Base-by-base conservation (phyloP, 2,329 filamentous ascomycete genomes). In the Fusarium heterosporum region DNA sequence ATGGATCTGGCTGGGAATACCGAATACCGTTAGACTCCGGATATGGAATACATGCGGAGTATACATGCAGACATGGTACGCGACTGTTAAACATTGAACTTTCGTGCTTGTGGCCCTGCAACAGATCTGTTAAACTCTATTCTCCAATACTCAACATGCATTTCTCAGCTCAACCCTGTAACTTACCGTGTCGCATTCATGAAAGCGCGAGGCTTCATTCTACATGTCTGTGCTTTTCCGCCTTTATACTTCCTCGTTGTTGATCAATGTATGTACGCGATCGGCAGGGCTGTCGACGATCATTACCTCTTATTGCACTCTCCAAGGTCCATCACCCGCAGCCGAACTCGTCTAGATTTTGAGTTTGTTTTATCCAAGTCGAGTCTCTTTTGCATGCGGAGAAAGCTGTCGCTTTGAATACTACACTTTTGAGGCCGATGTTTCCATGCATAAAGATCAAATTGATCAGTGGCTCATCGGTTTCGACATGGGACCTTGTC, bases 251-350 rank as follows among this genome's bases (percentile, higher is more conserved):
- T 36, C 40, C 49, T 61, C 22, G 38, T 10, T 49, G 45, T 49
- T 64, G 55, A 60, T 64, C 61, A 30, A 55, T 66, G 58, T 50
- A 55, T 66, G 58, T 47, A 64, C 32, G 58, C 48, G 64, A 65
- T 67, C 59, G 47, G 54, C 41, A 42, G 41, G 26, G 38, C 29
- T 55, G 29, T 14, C 36, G 64, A 45, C 45, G 64, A 67, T 67
- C 64, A 60, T 40, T 67, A 22, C 64, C 64, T 36, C 16, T 61
- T 55, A 16, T n/a, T 26, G 25, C 25, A 42, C 17, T 43, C 45
- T 40, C 41, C 14, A 65, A 42, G 64, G 64, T 28, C 12, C 34
- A 67, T 67, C 64, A 67, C 54, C 64, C 64, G 64, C 46, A 58
- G 53, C 54, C 64, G 59, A 68, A 41, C 30, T 55, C 38, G 45